Conservation (phyloP, 305 asterid species). For the Fraxinus greggii region DNA sequence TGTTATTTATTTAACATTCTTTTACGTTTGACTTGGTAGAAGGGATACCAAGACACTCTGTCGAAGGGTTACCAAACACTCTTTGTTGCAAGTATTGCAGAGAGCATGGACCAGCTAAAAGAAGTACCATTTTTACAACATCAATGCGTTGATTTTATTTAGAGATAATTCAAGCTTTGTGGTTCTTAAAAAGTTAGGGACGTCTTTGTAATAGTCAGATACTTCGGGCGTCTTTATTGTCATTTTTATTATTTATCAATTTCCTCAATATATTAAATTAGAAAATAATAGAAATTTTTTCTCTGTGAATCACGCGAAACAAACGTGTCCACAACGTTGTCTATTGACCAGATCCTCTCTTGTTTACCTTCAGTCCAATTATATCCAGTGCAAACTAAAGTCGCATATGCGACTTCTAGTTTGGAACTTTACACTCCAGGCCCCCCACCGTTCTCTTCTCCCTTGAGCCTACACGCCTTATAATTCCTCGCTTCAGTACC, state of each 20-base stretch:
- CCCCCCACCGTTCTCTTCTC: background rate
- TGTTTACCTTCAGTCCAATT: background rate
- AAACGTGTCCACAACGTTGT: conserved; percentile 1
- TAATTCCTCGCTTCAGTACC: background rate
- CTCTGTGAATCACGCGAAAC: background rate
- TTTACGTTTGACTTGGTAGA: background rate
- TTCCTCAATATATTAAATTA: background rate
- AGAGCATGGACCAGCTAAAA: background rate
- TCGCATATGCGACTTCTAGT: background rate
- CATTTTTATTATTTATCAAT: background rate
- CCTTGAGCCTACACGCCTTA: background rate
- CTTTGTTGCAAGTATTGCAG: background rate
- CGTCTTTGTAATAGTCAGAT: background rate
- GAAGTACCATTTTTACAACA: background rate
- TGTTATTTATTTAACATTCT: background rate
- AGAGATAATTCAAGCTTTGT: background rate
- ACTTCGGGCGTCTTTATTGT: background rate
- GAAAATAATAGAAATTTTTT: background rate
- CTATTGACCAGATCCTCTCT: background rate
- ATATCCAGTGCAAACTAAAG: background rate
- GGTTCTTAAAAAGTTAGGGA: background rate
- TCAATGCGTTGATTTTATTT: background rate
- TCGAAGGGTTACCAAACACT: background rate
- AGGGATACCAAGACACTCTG: background rate
- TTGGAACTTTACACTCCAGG: background rate